phyloP scores from a whole-genome alignment of 202 grass and related monocot genomes.

The Elaeis oleifera region DNA sequence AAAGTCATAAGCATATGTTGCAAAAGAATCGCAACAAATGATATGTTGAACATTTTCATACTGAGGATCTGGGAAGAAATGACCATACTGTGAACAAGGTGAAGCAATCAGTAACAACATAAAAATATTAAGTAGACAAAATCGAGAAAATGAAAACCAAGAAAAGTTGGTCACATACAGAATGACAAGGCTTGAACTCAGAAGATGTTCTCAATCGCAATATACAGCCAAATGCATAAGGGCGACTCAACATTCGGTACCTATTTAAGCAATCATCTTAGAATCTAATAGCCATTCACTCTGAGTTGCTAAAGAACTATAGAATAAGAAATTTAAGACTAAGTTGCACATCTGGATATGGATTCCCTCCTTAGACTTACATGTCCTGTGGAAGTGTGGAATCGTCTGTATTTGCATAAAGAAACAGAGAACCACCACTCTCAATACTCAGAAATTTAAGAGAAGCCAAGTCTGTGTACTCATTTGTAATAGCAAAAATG shows the following conservation, averaged over 20 bases:
- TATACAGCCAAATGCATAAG: conserved; percentile 98
- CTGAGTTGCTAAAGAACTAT: too few species aligned
- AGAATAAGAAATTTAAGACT: too few species aligned
- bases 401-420: conserved; percentile 73
- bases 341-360: neutral
- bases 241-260: conserved; percentile 82
- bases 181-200: conserved; percentile 65
- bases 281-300: too few species aligned
- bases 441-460: conserved; percentile 93
- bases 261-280: conserved; percentile 24
- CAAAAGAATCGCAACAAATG: conserved; percentile 99
- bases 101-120: conserved; percentile 14
- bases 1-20: conserved; percentile 98
- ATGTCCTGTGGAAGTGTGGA: conserved; percentile 95
- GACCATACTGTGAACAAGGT: conserved; percentile 62
- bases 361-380: conserved; percentile 35
- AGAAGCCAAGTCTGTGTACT: conserved; percentile 94
- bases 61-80: conserved; percentile 97
- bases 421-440: conserved; percentile 93
- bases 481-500: conserved; percentile 88
- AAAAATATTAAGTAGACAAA: conserved; percentile 8
- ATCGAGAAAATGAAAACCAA: conserved; percentile 8
- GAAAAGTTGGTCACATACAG: conserved; percentile 51
- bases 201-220: conserved; percentile 93
- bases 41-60: conserved; percentile 99